Percentiles rank a stretch among this genome's conserved stretches.
phyloP scores from a whole-genome alignment of 2,329 filamentous ascomycete species.

The Rhinocladiella similis region DNA sequence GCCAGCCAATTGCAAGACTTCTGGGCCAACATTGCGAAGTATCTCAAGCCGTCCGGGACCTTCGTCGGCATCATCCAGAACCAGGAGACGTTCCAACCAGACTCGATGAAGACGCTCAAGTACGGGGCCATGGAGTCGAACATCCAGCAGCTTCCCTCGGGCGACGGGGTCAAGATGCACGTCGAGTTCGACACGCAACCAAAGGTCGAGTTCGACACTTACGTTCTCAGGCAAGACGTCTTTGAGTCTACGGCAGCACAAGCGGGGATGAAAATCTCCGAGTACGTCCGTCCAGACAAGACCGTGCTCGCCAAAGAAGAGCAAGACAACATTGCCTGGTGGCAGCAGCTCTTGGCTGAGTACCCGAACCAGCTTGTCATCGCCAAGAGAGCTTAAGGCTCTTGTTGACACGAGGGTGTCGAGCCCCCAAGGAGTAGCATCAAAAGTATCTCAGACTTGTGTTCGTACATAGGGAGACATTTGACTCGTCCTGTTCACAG shows the following conservation, averaged over 20 bases:
- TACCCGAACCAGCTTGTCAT: slow-evolving; percentile 11
- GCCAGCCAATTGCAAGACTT: slow-evolving; percentile 34
- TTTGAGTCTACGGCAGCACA: slow-evolving; percentile 2
- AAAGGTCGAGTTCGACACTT: slow-evolving; percentile 10
- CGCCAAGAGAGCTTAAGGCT: not conserved
- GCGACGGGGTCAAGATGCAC: slow-evolving; percentile 11
- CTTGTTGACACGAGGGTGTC: too few species aligned
- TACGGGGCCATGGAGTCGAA: slow-evolving; percentile 8
- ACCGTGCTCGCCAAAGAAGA: not conserved
- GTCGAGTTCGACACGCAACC: slow-evolving; percentile 11
- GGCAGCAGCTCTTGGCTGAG: slow-evolving; percentile 3
- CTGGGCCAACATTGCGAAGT: slow-evolving; percentile 36
- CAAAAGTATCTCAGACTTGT: too few species aligned
- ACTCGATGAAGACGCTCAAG: slow-evolving; percentile 7
- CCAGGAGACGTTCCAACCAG: slow-evolving; percentile 20
- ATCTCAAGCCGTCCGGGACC: slow-evolving; percentile 36
- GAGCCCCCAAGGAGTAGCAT: too few species aligned
- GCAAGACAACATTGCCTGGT: slow-evolving; percentile 2
- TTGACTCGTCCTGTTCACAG: too few species aligned
- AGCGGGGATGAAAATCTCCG: not conserved
- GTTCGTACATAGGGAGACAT: too few species aligned
- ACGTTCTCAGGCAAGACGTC: slow-evolving; percentile 6
- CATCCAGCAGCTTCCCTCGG: not conserved
- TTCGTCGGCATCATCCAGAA: slow-evolving; percentile 36
- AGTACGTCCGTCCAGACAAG: slow-evolving; percentile 8